Percentiles rank a stretch among this genome's conserved stretches.
Conservation (phyloP, 1,284 basidiomycete genomes). For the Cryptococcus jaspeensis region DNA sequence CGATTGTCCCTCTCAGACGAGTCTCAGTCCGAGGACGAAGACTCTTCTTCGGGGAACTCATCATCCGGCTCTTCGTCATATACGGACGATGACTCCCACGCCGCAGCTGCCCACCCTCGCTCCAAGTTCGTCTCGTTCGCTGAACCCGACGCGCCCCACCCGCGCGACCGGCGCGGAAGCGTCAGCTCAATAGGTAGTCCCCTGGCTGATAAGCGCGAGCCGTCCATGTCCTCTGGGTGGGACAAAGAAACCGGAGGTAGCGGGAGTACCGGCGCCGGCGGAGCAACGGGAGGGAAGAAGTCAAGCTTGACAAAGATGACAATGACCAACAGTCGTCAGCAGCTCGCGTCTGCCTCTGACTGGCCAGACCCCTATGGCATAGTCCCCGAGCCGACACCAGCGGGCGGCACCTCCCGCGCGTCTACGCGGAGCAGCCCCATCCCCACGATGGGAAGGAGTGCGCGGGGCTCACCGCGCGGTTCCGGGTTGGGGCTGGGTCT, state of each 20-base stretch:
- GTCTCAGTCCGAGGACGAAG: too few relatives aligned
- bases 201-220: too few relatives aligned
- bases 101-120: too few relatives aligned
- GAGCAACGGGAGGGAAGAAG: slow-evolving; percentile 10
- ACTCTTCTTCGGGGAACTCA: too few relatives aligned
- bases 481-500: too few relatives aligned
- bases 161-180: not conserved
- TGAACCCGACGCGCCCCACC: slow-evolving; percentile 5
- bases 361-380: slow-evolving; percentile 21
- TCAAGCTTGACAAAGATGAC: slow-evolving; percentile 13
- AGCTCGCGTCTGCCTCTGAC: slow-evolving; percentile 13
- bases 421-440: not conserved
- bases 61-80: too few relatives aligned
- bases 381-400: slow-evolving; percentile 7
- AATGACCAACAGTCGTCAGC: not conserved
- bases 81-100: too few relatives aligned
- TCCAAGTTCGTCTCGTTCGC: slow-evolving; percentile 19
- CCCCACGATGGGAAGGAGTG: not conserved
- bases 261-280: not conserved
- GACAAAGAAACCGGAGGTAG: too few relatives aligned
- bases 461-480: too few relatives aligned
- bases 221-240: too few relatives aligned
- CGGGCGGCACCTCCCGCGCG: slow-evolving; percentile 3
- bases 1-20: too few relatives aligned
- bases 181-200: too few relatives aligned